Conservation (phyloP, 75 land plant species). For the Cunninghamia lanceolata region DNA sequence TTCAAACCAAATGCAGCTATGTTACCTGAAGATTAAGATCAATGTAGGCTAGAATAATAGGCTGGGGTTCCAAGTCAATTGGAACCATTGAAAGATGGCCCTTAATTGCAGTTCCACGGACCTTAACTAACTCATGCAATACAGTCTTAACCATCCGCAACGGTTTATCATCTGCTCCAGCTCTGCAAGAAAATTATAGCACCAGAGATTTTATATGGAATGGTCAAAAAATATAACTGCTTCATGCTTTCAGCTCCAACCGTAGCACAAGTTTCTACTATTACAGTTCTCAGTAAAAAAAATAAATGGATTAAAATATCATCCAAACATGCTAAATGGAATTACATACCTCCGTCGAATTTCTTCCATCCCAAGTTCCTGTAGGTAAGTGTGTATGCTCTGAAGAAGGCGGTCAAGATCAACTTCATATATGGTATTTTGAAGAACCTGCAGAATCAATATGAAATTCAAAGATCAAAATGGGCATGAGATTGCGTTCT, state of each 20-base stretch:
- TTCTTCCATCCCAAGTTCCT: constrained; percentile 98
- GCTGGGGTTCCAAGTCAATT: constrained; percentile 95
- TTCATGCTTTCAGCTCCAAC: not conserved
- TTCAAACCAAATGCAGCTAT: constrained; percentile 1
- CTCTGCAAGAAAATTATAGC: constrained; percentile 34
- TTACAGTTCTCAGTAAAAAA: not conserved
- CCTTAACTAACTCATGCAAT: constrained; percentile 96
- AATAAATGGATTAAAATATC: not conserved
- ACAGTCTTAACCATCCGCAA: constrained; percentile 99
- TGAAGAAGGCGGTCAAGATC: constrained; percentile 96
- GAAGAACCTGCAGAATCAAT: constrained; percentile 66
- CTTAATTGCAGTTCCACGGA: constrained; percentile 96
- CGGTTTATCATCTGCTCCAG: constrained; percentile 99
- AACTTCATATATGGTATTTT: constrained; percentile 85
- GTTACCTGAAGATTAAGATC: constrained; percentile 96
- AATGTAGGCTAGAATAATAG: constrained; percentile 99
- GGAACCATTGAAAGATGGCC: constrained; percentile 99
- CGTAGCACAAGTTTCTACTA: not conserved
- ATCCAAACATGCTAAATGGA: not conserved
- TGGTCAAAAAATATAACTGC: not conserved
- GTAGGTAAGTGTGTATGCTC: constrained; percentile 94
- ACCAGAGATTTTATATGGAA: not conserved
- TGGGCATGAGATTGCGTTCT: not conserved
- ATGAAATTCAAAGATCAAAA: not conserved
- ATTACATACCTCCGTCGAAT: constrained; percentile 79